Base-by-base conservation (phyloP, 768 basidiomycete species). In the Russula dissimulans region DNA sequence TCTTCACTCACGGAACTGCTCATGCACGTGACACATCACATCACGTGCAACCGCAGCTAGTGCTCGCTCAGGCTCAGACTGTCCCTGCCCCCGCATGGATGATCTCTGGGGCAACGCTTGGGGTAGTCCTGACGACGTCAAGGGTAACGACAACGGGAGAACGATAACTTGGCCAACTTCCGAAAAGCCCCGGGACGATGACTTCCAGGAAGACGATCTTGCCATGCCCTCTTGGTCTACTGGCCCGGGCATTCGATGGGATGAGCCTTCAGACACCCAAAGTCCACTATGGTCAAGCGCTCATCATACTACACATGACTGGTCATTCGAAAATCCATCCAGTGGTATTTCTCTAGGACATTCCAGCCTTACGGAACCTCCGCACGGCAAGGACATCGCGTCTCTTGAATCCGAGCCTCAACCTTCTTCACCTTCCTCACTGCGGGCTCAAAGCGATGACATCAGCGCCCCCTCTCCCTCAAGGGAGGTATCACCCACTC, bases 41-140 rank as follows among this genome's bases (percentile, higher is more conserved):
- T 47, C 57, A 58, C 61, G 56, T 38, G 31, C 18, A 1, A 36
- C 34, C 34, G 34, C 34, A 36, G 10, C 34, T 36, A 1, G 34
- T 10, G 34, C 34, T 36, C 22, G 22, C 22, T 26, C 22, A 26
- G 22, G 22, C 22, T 26, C 22, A 26, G 22, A 26, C 22, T 26
- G 22, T 26, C 22, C 22, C 34, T 36, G 34, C 34, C n/a, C 7
- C 29, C 12, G 22, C 8, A 89, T 89, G 86, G 86, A 89, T 65
- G 83, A 90, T 71, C 83, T 86, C 50, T 91, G 87, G 83, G 81
- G 81, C 44, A 85, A 85, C 70, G 80, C 83, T 57, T 87, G 84
- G 85, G 79, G 76, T 57, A 81, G 83, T 62, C 69, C 81, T 49
- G 50, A 57, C 7, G 36, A 59, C 29, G n/a, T 54, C 39, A 45